Percentiles rank a stretch among this genome's conserved stretches.
These are phyloP conservation scores for Capillidium rhysosporum DNA, from an alignment of 371 early-diverging fungal genomes.

Conservation along the genomic window DNA sequence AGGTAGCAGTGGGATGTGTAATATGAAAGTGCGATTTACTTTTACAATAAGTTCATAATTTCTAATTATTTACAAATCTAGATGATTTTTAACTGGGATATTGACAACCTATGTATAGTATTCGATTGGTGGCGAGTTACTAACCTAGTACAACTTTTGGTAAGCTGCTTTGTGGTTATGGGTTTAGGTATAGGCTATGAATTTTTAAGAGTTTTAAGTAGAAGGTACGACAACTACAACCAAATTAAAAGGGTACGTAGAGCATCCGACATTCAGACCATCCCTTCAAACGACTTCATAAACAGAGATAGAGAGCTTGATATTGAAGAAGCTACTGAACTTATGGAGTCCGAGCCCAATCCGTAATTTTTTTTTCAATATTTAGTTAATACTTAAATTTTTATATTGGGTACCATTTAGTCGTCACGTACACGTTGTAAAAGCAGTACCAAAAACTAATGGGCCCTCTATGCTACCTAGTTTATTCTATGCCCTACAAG, in stretches of 20 bases:
- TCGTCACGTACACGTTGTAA: background rate
- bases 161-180: conserved; percentile 34
- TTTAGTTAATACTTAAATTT: background rate
- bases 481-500: conserved; percentile 34
- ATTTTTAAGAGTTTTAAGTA: conserved; percentile 23
- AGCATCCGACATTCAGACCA: background rate
- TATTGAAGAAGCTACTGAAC: conserved; percentile 9
- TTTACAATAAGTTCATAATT: background rate
- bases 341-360: background rate
- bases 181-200: conserved; percentile 39
- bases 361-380: background rate
- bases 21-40: too few relatives aligned
- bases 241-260: conserved; percentile 12
- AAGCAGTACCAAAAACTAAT: background rate
- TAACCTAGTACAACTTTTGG: conserved; percentile 19
- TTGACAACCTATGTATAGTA: conserved; percentile 49
- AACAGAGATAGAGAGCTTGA: conserved; percentile 4
- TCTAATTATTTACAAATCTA: conserved; percentile 10
- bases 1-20: too few relatives aligned
- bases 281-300: background rate
- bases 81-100: conserved; percentile 68
- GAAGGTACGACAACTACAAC: conserved; percentile 22
- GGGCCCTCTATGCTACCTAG: conserved; percentile 15
- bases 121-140: conserved; percentile 56
- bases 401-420: background rate